Evolutionary conservation across 2,329 filamentous ascomycete genomes (phyloP), one percentile per base, ranked within the genome.

Genomic region (Bretziella fagacearum): DNA sequence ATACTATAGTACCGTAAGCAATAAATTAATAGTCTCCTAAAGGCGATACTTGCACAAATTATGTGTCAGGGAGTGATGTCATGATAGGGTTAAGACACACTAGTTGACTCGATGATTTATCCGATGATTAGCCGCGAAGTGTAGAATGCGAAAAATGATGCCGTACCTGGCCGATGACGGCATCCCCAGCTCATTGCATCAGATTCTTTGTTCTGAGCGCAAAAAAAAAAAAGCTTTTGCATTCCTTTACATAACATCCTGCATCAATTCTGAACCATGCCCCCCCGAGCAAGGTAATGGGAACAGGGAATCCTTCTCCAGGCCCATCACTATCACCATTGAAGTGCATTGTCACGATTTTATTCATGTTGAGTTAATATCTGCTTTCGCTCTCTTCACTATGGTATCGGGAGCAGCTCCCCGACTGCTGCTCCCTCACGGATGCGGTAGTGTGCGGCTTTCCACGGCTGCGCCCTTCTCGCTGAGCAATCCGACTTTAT

Each of bases 321-420:
- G 26, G 35, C 35, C 35, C 35, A 39, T 39, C 20, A 39, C 18
- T 20, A 22, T 39, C 35, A 18, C 35, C 35, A 20, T 8, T 23
- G 2, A 39, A 18, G 15, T 29, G 11, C 17, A 22, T 25, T 48
- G 7, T 44, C 3, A 37, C 41, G 15, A 23, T 27, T 25, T 11
- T 40, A 39, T 48, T 40, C 5, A 44, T 48, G 41, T 39, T 5
- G 29, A 26, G 33, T 22, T 44, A 37, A 44, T 26, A n/a, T 13
- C 26, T 29, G 4, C 11, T 53, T 52, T 52, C 55, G 51, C 52
- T 55, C 18, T 22, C 23, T 39, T 57, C 57, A 64, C 55, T 54
- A 71, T 71, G 68, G 64, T 63, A 59, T 63, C 65, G 62, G 67
- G 65, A 60, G 63, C 63, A 57, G 62, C 67, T 56, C 68, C 67